Conservation (phyloP, 257 asterid genomes). For the Lantana camara region DNA sequence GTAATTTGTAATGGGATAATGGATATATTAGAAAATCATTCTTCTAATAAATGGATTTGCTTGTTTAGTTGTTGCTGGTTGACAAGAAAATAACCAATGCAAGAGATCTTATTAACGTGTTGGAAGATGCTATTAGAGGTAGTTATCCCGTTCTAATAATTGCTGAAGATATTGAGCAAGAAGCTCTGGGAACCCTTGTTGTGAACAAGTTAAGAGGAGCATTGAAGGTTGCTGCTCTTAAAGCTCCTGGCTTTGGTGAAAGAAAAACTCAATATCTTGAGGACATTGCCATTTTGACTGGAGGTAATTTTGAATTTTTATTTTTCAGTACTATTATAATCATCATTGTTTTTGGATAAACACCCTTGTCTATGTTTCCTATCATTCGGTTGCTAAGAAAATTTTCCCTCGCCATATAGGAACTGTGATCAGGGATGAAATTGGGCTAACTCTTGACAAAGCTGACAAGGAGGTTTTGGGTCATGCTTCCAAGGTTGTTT, state of each 20-base stretch:
- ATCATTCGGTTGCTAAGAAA: not conserved
- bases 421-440: constrained; percentile 92
- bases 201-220: constrained; percentile 96
- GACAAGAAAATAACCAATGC: constrained; percentile 97
- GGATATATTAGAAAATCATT: not conserved
- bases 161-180: constrained; percentile 99
- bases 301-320: constrained; percentile 53
- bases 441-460: constrained; percentile 84
- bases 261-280: constrained; percentile 97
- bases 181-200: constrained; percentile 96
- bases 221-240: constrained; percentile 91
- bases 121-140: constrained; percentile 96
- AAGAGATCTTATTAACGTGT: constrained; percentile 71
- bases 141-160: constrained; percentile 78
- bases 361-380: not conserved
- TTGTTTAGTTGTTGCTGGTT: constrained; percentile 73
- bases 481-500: constrained; percentile 91
- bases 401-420: constrained; percentile 45
- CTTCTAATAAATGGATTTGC: constrained; percentile 20
- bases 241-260: constrained; percentile 99
- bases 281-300: constrained; percentile 89
- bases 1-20: not conserved
- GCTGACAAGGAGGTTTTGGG: constrained; percentile 93
- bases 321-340: not conserved
- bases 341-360: not conserved